Evolutionary conservation across 75 land plant genomes (phyloP).

Genomic region (Sequoiadendron giganteum): DNA sequence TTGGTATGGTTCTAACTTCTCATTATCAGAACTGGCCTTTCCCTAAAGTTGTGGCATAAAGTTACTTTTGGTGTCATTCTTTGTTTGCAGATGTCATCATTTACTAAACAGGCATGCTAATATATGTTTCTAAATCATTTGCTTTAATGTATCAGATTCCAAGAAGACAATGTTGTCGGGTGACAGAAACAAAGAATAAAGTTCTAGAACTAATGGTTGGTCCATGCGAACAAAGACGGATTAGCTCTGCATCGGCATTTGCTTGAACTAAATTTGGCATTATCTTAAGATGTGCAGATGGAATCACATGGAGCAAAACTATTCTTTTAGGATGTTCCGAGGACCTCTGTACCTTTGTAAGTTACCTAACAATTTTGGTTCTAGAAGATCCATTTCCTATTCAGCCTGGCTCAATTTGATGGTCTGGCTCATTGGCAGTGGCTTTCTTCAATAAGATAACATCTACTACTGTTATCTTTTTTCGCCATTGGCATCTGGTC

Average conservation of each 20-base stretch:
- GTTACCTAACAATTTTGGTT: neutral
- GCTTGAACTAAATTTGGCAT: constrained; percentile 14
- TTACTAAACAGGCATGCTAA: neutral
- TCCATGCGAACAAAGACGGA: constrained; percentile 30
- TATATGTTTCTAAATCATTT: neutral
- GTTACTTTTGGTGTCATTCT: neutral
- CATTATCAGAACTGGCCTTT: neutral
- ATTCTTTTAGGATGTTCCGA: neutral
- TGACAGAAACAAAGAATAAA: constrained; percentile 19
- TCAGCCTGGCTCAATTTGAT: neutral
- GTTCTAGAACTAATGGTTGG: constrained; percentile 28
- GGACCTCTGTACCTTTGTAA: neutral
- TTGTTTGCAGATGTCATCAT: neutral
- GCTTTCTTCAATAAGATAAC: neutral
- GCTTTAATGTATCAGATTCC: constrained; percentile 31
- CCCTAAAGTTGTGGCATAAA: neutral
- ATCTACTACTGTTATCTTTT: neutral
- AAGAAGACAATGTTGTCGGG: constrained; percentile 43
- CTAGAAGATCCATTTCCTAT: neutral
- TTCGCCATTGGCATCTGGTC: neutral
- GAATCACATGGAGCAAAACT: neutral
- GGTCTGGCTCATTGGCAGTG: neutral
- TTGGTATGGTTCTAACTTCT: constrained; percentile 49
- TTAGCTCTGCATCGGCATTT: constrained; percentile 16
- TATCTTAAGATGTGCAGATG: neutral